Conservation (phyloP, 2,329 filamentous ascomycete species). For the Cryphonectria nitschkei region DNA sequence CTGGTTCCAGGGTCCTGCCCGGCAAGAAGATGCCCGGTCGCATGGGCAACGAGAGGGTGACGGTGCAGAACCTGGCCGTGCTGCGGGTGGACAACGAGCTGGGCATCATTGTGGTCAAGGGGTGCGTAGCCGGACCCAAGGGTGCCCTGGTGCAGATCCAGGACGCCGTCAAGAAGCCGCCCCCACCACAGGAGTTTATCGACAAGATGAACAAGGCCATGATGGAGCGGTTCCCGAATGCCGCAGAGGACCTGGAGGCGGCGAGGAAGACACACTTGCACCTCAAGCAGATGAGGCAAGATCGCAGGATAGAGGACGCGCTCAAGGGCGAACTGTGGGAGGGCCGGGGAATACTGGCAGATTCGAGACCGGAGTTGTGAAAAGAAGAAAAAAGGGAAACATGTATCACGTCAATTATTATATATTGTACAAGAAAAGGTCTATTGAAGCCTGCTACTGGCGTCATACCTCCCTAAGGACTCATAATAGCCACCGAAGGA, state of each 20-base stretch:
- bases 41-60: slow-evolving; percentile 89
- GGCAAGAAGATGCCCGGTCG: slow-evolving; percentile 98
- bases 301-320: slow-evolving; percentile 44
- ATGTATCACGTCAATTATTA: background rate
- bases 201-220: slow-evolving; percentile 49
- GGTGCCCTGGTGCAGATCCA: slow-evolving; percentile 82
- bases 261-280: slow-evolving; percentile 56
- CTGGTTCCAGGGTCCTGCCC: slow-evolving; percentile 87
- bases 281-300: slow-evolving; percentile 55
- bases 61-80: slow-evolving; percentile 88
- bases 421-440: slow-evolving; percentile 3
- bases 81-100: slow-evolving; percentile 85
- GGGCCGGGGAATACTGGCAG: slow-evolving; percentile 21
- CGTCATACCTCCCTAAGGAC: background rate
- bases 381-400: background rate
- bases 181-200: slow-evolving; percentile 54
- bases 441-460: background rate
- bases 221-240: slow-evolving; percentile 52
- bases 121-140: slow-evolving; percentile 85
- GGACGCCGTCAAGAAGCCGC: slow-evolving; percentile 85
- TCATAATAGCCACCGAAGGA: background rate
- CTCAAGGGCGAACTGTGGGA: slow-evolving; percentile 34
- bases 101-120: slow-evolving; percentile 86
- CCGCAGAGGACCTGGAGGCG: slow-evolving; percentile 49
- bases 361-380: background rate